phyloP scores from a whole-genome alignment of 2,329 filamentous ascomycete genomes.

The Aureobasidium sp. region DNA sequence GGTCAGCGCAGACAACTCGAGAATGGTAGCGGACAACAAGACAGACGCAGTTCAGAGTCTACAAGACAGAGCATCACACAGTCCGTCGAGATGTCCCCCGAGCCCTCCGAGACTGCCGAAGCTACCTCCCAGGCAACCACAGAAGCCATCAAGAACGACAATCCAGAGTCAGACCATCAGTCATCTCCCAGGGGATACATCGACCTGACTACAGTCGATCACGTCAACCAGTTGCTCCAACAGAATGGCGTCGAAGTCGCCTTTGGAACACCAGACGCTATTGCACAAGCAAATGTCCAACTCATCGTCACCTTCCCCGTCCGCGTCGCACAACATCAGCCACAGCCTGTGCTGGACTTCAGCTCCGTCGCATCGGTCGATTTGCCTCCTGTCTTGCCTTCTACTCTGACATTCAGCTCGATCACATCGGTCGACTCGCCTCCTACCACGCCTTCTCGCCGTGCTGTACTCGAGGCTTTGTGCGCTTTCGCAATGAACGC shows the following conservation, averaged over 20 bases:
- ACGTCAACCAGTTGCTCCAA: not conserved
- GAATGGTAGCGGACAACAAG: not conserved
- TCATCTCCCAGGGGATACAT: not conserved
- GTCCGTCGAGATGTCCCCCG: not conserved
- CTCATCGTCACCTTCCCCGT: not conserved
- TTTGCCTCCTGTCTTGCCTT: no score
- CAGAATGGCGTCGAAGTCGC: not conserved
- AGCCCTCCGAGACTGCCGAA: not conserved
- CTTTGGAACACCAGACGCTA: not conserved
- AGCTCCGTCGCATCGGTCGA: not conserved
- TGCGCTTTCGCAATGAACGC: not conserved
- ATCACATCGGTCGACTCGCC: not conserved
- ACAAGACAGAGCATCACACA: not conserved
- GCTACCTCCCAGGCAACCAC: not conserved
- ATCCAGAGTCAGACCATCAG: not conserved
- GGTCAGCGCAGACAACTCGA: not conserved
- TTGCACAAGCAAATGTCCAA: not conserved
- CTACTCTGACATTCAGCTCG: not conserved
- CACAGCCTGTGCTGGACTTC: not conserved
- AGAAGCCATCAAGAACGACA: not conserved
- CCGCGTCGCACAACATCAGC: not conserved
- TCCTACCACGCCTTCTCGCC: not conserved
- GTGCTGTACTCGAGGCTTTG: not conserved
- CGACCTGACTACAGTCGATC: not conserved
- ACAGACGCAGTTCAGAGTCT: not conserved